Percentiles rank a stretch among this genome's conserved stretches.
Conservation (phyloP, 2,329 filamentous ascomycete species). For the Alternaria angustiovoidea region DNA sequence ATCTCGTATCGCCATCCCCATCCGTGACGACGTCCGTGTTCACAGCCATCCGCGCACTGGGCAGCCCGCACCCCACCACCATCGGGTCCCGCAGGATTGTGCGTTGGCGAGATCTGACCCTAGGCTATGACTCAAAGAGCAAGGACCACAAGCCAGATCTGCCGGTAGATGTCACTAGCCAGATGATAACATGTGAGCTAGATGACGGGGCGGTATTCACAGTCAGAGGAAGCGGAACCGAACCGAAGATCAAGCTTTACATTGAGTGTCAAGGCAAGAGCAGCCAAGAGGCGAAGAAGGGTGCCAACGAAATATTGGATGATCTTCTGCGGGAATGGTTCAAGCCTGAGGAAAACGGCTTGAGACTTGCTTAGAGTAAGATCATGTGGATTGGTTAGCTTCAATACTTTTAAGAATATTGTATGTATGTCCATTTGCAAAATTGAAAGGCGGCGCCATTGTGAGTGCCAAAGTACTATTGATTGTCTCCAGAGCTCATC, state of each 20-base stretch:
- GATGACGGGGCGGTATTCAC: conserved; percentile 66
- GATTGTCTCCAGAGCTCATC: background rate
- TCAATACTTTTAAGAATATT: background rate
- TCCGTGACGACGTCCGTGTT: conserved; percentile 64
- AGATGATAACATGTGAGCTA: conserved; percentile 71
- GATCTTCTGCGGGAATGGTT: conserved; percentile 62
- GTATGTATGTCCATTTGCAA: background rate
- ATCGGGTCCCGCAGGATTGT: conserved; percentile 63
- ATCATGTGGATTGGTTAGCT: background rate
- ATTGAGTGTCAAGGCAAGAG: conserved; percentile 58
- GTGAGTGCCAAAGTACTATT: background rate
- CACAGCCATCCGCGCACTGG: conserved; percentile 59
- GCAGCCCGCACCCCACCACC: conserved; percentile 53
- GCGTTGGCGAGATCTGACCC: conserved; percentile 69
- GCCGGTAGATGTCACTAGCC: conserved; percentile 64
- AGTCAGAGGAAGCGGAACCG: conserved; percentile 68
- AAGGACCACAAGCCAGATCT: conserved; percentile 61
- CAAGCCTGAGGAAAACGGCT: conserved; percentile 47
- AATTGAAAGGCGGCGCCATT: background rate
- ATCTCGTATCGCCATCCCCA: conserved; percentile 66
- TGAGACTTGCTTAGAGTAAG: conserved; percentile 38
- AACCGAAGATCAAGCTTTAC: conserved; percentile 72
- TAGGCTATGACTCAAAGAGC: conserved; percentile 66
- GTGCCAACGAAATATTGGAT: conserved; percentile 56
- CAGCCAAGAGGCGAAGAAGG: conserved; percentile 53